Percentiles rank a stretch among this genome's conserved stretches.
Evolutionary conservation across 345 rosid genomes (phyloP).

Genomic region (Dimocarpus longan): DNA sequence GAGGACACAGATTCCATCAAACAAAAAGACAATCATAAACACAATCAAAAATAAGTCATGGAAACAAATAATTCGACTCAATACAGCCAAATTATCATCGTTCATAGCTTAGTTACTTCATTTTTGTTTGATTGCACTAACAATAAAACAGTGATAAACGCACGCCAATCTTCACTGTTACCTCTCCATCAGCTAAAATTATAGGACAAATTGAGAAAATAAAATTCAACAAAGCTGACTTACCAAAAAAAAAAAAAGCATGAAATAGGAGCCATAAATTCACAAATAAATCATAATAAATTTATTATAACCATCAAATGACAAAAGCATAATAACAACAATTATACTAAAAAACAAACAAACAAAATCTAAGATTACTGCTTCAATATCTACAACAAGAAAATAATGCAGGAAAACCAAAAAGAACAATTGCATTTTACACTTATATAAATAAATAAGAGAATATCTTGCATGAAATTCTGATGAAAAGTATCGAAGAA

Average conservation of each 20-base stretch:
- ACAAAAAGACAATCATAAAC: background rate
- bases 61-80: background rate
- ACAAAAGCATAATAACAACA: too few relatives aligned
- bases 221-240: background rate
- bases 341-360: too few relatives aligned
- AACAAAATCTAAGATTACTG: background rate
- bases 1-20: too few relatives aligned
- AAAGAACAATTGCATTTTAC: background rate
- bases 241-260: background rate
- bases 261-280: background rate
- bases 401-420: background rate
- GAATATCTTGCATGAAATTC: background rate
- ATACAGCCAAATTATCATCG: background rate
- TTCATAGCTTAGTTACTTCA: background rate
- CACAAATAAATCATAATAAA: background rate
- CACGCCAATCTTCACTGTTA: background rate
- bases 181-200: background rate
- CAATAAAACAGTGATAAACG: constrained; percentile 3
- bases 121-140: background rate
- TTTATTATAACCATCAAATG: background rate
- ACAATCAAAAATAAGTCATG: too few relatives aligned
- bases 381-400: background rate
- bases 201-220: background rate
- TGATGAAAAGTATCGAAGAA: background rate
- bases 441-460: background rate